Base-by-base conservation (phyloP, 1,284 basidiomycete species). In the Cryptococcus maquisensis region DNA sequence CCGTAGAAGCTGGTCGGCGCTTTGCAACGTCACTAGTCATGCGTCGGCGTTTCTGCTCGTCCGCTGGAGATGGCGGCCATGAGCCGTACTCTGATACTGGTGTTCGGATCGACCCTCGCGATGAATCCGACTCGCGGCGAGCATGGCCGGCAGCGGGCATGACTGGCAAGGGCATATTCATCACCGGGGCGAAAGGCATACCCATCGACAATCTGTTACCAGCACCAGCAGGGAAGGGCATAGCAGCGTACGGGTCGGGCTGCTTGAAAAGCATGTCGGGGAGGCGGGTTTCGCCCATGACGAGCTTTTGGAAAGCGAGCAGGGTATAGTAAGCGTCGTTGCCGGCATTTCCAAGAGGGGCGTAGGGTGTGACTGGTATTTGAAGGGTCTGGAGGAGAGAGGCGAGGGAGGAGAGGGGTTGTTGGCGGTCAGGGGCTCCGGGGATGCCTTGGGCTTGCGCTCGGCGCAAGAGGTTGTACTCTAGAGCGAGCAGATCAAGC, bases 401-500 rank as follows among this genome's bases (percentile, higher is more conserved):
- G 0, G 62, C 60, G 16, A 77, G 65, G 1, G 66, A 69, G 10
- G 57, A 58, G 21, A 75, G 57, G 0, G 71, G 70, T 15, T 60
- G 57, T 13, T 60, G 65, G 26, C 71, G 69, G 49, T 71, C 67
- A 3, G 64, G 66, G 7, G 66, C 65, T 4, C 65, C 66, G 0
- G 69, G 64, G 13, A 71, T 44, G 5, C 66, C 64, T 45, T 68
- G 61, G 6, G 61, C 54, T 48, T 73, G 72, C 7, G 71, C 70
- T 49, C 68, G 62, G 10, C 65, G 68, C 9, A 71, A 61, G 32
- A 72, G 56, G n/a, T 66, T 65, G 51, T 61, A 67, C 52, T 74
- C 71, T 32, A 72, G 64, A 12, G 67, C 65, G 16, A 72, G 59
- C 1, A 84, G 82, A 66, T 91, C 88, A 54, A 92, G 74, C 35